Conservation (phyloP, 257 asterid genomes). For the Rauvolfia tetraphylla region DNA sequence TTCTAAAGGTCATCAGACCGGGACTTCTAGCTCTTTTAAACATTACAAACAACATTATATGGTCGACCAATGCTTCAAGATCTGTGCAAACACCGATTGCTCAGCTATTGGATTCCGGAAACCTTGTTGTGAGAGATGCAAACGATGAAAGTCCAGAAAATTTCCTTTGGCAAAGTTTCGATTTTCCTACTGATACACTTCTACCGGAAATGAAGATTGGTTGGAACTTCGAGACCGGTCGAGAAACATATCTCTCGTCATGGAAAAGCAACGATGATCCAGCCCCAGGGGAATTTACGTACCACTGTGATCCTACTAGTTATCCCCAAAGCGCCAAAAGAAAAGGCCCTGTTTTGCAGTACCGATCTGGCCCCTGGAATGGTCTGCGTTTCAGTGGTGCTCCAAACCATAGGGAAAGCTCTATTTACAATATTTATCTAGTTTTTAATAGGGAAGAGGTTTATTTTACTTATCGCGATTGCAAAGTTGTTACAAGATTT, state of each 20-base stretch:
- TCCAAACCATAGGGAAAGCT: constrained; percentile 9
- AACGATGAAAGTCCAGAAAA: constrained; percentile 20
- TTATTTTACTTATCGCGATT: constrained; percentile 8
- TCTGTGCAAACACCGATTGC: constrained; percentile 25
- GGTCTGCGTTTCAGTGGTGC: constrained; percentile 34
- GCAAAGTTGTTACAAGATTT: constrained; percentile 13
- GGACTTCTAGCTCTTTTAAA: constrained; percentile 35
- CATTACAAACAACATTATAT: constrained; percentile 16
- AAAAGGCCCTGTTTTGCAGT: constrained; percentile 9
- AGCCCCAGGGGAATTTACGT: constrained; percentile 24
- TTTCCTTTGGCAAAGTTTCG: constrained; percentile 54
- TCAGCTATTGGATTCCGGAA: constrained; percentile 44
- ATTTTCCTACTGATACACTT: constrained; percentile 40
- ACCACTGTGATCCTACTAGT: constrained; percentile 29
- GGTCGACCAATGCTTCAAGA: constrained; percentile 42
- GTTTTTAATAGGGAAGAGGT: constrained; percentile 26
- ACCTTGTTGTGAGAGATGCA: constrained; percentile 42
- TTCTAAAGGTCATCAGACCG: constrained; percentile 19
- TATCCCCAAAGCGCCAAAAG: constrained; percentile 27
- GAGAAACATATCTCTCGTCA: constrained; percentile 31
- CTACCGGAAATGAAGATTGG: constrained; percentile 58
- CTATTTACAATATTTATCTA: constrained; percentile 12
- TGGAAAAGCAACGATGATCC: constrained; percentile 43
- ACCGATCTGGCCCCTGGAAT: constrained; percentile 41
- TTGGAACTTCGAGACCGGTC: constrained; percentile 24